These are phyloP conservation scores for Chaetoscypha palmicola DNA, from an alignment of 2,329 filamentous ascomycete species.

Conservation along the genomic window DNA sequence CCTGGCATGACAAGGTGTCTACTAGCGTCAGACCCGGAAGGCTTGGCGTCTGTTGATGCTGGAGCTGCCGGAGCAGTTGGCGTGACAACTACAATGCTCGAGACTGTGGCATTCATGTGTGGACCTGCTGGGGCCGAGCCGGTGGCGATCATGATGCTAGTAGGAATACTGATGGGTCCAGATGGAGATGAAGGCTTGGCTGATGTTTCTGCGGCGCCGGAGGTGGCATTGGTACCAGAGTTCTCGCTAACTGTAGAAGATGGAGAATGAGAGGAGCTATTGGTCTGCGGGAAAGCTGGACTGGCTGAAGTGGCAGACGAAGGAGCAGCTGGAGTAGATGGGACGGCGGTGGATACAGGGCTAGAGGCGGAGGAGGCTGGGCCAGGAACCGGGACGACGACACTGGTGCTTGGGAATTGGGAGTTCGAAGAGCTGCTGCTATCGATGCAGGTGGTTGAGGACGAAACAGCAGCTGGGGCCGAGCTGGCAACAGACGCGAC, in stretches of 20 bases:
- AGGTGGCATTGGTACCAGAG: not conserved
- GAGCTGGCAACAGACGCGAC: not conserved
- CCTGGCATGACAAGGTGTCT: constrained; percentile 1
- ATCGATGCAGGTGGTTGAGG: not conserved
- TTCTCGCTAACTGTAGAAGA: not conserved
- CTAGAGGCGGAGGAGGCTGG: not conserved
- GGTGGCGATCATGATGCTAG: not conserved
- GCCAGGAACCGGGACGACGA: not conserved
- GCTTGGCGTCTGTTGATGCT: not conserved
- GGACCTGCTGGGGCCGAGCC: not conserved
- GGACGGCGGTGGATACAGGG: not conserved
- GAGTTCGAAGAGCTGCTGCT: not conserved
- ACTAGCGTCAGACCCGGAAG: not conserved
- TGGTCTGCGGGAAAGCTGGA: not conserved
- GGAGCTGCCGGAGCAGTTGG: constrained; percentile 1
- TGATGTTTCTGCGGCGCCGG: no score
- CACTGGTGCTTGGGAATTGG: not conserved
- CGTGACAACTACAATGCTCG: constrained; percentile 1
- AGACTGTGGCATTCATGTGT: constrained; percentile 1
- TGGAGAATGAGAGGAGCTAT: not conserved
- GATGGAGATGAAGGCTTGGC: no score
- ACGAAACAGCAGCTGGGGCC: not conserved
- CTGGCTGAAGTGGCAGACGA: not conserved
- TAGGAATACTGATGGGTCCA: not conserved
- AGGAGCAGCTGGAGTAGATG: not conserved